Percentiles rank a stretch among this genome's conserved stretches.
Conservation (phyloP, 78 protist genomes). For the Speleostelium caveatum region DNA sequence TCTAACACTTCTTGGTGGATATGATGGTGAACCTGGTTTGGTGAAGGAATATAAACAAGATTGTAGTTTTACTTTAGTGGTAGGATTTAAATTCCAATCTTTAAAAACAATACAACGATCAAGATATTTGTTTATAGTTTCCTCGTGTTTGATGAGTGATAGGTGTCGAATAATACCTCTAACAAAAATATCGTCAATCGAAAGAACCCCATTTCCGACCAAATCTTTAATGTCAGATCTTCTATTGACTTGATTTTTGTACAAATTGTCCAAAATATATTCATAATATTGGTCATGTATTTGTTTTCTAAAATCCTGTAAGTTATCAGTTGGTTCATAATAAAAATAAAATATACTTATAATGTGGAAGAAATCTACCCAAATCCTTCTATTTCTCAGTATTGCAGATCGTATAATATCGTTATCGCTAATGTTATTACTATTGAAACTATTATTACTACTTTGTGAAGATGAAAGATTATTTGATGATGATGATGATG, state of each 20-base stretch:
- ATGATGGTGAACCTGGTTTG: slow-evolving; percentile 60
- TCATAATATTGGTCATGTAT: slow-evolving; percentile 12
- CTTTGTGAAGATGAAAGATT: too few species aligned
- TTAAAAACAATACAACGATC: slow-evolving; percentile 39
- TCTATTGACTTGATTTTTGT: background rate
- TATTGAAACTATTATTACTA: background rate
- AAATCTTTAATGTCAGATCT: background rate
- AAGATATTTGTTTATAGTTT: slow-evolving; percentile 44
- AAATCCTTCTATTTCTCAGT: slow-evolving; percentile 49
- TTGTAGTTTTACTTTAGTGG: slow-evolving; percentile 59
- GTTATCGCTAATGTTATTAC: background rate
- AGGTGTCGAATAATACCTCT: slow-evolving; percentile 56
- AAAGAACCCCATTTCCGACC: background rate
- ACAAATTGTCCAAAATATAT: slow-evolving; percentile 2
- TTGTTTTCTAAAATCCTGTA: slow-evolving; percentile 6
- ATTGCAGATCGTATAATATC: background rate
- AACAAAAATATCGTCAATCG: slow-evolving; percentile 65
- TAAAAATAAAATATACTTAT: slow-evolving; percentile 52
- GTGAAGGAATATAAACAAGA: slow-evolving; percentile 69
- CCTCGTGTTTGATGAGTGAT: slow-evolving; percentile 40
- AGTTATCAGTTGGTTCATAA: slow-evolving; percentile 11
- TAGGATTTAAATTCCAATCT: slow-evolving; percentile 65
- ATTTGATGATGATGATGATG: background rate
- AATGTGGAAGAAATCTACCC: slow-evolving; percentile 73
- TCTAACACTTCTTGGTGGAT: slow-evolving; percentile 60